Evolutionary conservation across 345 rosid species (phyloP), one percentile per base, ranked within the genome.

Genomic region (Microcos paniculata): DNA sequence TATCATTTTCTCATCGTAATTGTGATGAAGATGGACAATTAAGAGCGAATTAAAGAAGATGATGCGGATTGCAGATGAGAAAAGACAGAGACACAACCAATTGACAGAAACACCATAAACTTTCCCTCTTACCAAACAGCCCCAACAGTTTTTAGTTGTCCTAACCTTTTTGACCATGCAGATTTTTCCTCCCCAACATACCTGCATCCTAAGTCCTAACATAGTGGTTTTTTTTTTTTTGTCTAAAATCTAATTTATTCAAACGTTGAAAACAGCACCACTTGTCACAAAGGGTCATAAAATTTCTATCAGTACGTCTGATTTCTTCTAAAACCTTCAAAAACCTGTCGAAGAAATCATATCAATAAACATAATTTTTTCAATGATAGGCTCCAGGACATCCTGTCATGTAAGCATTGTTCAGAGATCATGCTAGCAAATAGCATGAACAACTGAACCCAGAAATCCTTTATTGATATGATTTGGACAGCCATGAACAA

Each of bases 361-460:
- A 55, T 55, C 58, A 21, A 4, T 55, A 55, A 8, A 52, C 2
- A n/a, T 52, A 7, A 19, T 52, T 19, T 24, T 24, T 8, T 30
- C 33, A 8, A 23, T 43, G 35, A 58, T 58, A 58, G 63, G 63
- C 63, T 58, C 68, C 6, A 26, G 77, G 68, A 77, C 77, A 78
- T 78, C 69, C 80, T 80, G 78, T 64, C 76, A 66, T 72, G 73
- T 71, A 80, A 76, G 84, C 82, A 71, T 53, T 71, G 70, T 75
- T 75, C 40, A 46, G 23, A 72, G 80, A 78, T 75, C 76, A 30
- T 71, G 76, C 63, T 52, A n/a, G 64, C 9, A 18, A 13, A 23
- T n/a, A 49, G 7, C 52, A 21, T 21, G 28, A 23, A 71, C 19
- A 49, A 62, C 28, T 19, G 19, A 42, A 53, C 12, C 18, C 57